phyloP scores from a whole-genome alignment of 148 eudicot genomes.

The Agrostemma githago region DNA sequence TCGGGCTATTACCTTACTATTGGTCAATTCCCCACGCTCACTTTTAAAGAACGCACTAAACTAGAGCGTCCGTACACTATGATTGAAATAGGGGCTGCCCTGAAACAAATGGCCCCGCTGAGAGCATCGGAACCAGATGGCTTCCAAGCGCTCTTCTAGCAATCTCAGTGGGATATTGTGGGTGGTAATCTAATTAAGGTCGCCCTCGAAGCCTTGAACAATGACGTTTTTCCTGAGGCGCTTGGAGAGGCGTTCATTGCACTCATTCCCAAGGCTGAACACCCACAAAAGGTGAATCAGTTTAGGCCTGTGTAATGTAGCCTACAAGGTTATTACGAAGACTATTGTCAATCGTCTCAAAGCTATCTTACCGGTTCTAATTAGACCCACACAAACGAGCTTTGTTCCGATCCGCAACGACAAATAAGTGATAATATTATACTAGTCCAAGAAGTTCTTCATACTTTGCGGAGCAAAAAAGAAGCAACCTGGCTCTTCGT shows the following conservation, averaged over 20 bases:
- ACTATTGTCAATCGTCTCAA: neutral
- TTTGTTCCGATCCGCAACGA: neutral
- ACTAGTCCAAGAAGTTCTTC: neutral
- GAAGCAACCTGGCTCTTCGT: no score
- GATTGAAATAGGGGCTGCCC: neutral
- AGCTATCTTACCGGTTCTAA: neutral
- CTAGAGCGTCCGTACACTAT: no score
- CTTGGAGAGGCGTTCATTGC: no score
- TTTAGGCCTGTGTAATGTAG: neutral
- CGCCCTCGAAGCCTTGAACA: neutral
- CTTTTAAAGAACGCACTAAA: neutral
- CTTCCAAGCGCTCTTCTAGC: neutral
- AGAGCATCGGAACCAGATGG: constrained; percentile 1
- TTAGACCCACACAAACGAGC: no score
- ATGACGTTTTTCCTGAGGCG: neutral
- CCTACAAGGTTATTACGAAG: no score
- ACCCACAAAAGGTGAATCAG: neutral
- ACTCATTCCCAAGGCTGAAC: neutral
- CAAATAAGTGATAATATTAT: neutral
- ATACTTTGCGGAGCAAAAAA: neutral
- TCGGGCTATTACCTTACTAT: no score
- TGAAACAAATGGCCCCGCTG: neutral
- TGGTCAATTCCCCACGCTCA: neutral
- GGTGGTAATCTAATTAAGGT: no score
- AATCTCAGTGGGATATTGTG: neutral